Base-by-base conservation (phyloP, 768 basidiomycete species). In the Collybiopsis luxurians region DNA sequence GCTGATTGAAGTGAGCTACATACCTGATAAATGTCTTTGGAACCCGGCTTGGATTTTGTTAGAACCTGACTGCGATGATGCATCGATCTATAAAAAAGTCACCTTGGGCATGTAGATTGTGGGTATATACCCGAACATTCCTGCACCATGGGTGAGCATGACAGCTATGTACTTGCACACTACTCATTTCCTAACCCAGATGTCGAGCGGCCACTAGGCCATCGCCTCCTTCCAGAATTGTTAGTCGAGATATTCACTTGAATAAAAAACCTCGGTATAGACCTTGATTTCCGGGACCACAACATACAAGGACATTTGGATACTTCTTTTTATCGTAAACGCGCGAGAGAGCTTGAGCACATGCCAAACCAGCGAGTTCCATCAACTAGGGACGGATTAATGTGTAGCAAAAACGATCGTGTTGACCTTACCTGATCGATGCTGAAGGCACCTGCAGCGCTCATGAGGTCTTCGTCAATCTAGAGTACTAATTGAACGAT, bases 401-500 rank as follows among this genome's bases (percentile, higher is more conserved):
- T 23, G 23, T 51, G 21, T n/a, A 26, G 50, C 10, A 2, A 36
- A n/a, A 2, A 51, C 2, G 12, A 26, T 60, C 31, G 56, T 19
- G 48, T 28, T 30, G 47, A 11, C 21, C 10, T 55, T 57, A 87
- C 93, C 80, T 96, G 96, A 65, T 98, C 95, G 42, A 98, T 74
- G 68, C 92, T 95, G 77, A 96, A 98, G 4, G 94, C 94, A 1
- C 95, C 95, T n/a, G 78, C 74, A 2, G 80, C 59, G 60, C 80
- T 85, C 96, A 98, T 98, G 47, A 98, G 84, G 66, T 97, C 92
- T 65, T 92, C 89, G 65, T 98, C 96, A 52, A 98, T 95, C 91
- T 95, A 36, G 5, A 39, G 40, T 5, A 42, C 5, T 5, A 17
- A 10, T 9, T 23, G 24, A 12, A 6, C 12, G 10, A 31, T 27